These are phyloP conservation scores for Bretschneidera sinensis DNA, from an alignment of 345 rosid genomes.

Conservation along the genomic window DNA sequence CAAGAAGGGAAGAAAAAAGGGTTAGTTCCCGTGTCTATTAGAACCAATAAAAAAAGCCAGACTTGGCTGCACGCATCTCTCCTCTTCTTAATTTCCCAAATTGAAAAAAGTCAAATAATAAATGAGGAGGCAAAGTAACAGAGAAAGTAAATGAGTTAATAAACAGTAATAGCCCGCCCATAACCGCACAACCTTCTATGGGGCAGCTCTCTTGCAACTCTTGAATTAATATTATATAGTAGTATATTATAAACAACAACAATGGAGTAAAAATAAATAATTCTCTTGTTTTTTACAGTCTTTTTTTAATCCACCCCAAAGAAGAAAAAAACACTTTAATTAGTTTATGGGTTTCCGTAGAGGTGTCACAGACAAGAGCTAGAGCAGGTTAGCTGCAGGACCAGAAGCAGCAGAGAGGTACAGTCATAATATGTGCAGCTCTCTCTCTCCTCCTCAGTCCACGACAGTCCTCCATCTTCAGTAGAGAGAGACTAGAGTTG, in stretches of 20 bases:
- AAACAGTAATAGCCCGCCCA: conserved; percentile 32
- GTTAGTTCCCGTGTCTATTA: neutral
- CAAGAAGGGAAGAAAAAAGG: too few species aligned
- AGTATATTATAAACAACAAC: conserved; percentile 11
- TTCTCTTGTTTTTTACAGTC: conserved; percentile 15
- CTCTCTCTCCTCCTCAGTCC: conserved; percentile 3
- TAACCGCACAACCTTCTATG: conserved; percentile 40
- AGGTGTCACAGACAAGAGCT: conserved; percentile 74
- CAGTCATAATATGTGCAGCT: conserved; percentile 40
- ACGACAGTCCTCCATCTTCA: too few species aligned
- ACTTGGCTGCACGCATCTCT: neutral
- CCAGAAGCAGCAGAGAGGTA: conserved; percentile 38
- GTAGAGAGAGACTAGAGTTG: conserved; percentile 14
- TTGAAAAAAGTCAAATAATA: conserved; percentile 28
- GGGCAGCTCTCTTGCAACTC: neutral
- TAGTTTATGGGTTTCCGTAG: conserved; percentile 72
- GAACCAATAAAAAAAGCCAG: conserved; percentile 12
- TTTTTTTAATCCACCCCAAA: conserved; percentile 23
- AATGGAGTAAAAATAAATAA: neutral
- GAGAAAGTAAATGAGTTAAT: conserved; percentile 40
- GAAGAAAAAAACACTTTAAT: neutral
- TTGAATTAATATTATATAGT: neutral
- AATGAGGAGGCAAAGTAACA: conserved; percentile 41
- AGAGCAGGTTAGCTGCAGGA: conserved; percentile 40
- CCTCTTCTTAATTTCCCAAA: conserved; percentile 33